A percentile compares a stretch with the other conserved stretches of the same genome.
Conservation (phyloP, 2,329 filamentous ascomycete genomes). For the Arthrobotrys conoides region DNA sequence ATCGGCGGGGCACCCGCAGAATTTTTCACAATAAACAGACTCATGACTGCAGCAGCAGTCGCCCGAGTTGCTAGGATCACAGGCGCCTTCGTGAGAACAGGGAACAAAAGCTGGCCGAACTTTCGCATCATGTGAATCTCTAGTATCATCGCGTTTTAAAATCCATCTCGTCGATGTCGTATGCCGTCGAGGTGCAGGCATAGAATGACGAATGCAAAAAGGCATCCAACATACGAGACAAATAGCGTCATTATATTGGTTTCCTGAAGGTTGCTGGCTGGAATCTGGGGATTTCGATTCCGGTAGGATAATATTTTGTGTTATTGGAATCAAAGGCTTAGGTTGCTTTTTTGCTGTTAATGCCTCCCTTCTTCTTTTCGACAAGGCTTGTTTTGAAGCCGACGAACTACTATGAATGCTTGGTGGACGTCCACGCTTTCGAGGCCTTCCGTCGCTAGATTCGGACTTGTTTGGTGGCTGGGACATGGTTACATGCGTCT, state of each 20-base stretch:
- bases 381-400: background rate
- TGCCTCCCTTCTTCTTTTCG: slow-evolving; percentile 22
- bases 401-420: background rate
- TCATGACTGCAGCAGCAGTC: slow-evolving; percentile 76
- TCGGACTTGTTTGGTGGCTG: slow-evolving; percentile 15
- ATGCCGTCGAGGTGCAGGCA: slow-evolving; percentile 6
- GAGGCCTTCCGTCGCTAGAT: slow-evolving; percentile 15
- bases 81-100: slow-evolving; percentile 76
- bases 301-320: slow-evolving; percentile 6
- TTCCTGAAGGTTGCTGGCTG: slow-evolving; percentile 19
- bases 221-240: slow-evolving; percentile 47
- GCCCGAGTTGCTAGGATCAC: slow-evolving; percentile 73
- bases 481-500: slow-evolving; percentile 8
- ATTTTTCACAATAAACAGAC: slow-evolving; percentile 79
- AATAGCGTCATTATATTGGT: slow-evolving; percentile 29
- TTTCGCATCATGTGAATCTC: slow-evolving; percentile 63
- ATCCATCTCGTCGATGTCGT: slow-evolving; percentile 12
- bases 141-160: slow-evolving; percentile 29
- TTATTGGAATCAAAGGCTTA: slow-evolving; percentile 34
- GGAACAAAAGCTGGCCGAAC: slow-evolving; percentile 74
- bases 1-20: slow-evolving; percentile 76
- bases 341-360: background rate
- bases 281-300: background rate
- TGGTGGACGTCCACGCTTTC: slow-evolving; percentile 37
- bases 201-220: slow-evolving; percentile 41